Evolutionary conservation across 139 green algal species (phyloP), one percentile per base, ranked within the genome.

Genomic region (Volvox reticuliferus): DNA sequence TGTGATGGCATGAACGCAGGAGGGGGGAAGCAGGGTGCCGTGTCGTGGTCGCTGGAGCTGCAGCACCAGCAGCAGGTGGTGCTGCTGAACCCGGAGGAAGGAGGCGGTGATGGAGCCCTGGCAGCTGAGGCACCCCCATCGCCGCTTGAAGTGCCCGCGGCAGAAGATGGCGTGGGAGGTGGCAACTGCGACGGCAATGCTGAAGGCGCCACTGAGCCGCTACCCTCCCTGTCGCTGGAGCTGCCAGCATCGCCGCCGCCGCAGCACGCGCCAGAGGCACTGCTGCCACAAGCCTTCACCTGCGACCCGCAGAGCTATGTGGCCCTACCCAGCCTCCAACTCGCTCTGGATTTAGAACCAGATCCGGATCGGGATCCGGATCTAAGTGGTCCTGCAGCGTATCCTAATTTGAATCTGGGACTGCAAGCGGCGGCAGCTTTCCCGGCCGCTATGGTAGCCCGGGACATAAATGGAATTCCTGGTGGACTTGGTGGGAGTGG

Each of bases 341-440:
- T 88, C 20, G 82, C 82, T 12, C 82, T 88, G 32, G 82, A 88
- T 36, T 55, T 55, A 55, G 79, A 86, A 19, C 79, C 75, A 24
- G 75, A 79, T 9, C 9, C 24, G 12, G 71, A 30, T 37, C 71
- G 2, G n/a, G 14, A 32, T 19, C 71, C 71, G 33, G 14, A 55
- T 55, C 5, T 9, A 55, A 55, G 44, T 55, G 44, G 28, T 32
- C 73, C 67, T n/a, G n/a, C n/a, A n/a, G n/a, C n/a, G 67, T 26
- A 75, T 75, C 24, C 14, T 3, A 75, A 75, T 75, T 75, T 75
- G 67, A 75, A 14, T 28, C 67, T 75, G 67, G 67, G 24, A 5
- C 67, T 75, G 67, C 22, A 75, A 26, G 67, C 24, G 12, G 22
- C 67, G 44, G 44, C 44, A 55, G 44, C 44, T 55, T 55, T 55